Conservation (phyloP, 2,329 filamentous ascomycete species). For the Dryadomyces quercivorus region DNA sequence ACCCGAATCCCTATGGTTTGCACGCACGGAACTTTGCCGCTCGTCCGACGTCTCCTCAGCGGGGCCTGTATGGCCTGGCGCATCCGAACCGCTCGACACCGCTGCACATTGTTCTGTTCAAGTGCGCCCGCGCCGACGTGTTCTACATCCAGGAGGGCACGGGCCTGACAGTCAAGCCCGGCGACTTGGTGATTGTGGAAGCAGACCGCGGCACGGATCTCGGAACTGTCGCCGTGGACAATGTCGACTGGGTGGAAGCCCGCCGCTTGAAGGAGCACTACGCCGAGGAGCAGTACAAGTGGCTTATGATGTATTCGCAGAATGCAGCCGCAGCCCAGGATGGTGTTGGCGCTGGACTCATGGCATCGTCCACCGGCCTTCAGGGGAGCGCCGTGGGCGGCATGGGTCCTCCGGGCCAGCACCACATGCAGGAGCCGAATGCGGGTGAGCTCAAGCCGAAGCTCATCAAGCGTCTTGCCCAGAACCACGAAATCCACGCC, state of each 20-base stretch:
- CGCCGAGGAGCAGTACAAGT: constrained; percentile 91
- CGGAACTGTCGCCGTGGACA: constrained; percentile 80
- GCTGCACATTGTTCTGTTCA: constrained; percentile 88
- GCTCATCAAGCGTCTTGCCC: constrained; percentile 89
- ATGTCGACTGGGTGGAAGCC: constrained; percentile 77
- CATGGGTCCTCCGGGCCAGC: constrained; percentile 63
- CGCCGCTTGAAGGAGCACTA: constrained; percentile 85
- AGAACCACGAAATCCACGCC: constrained; percentile 78
- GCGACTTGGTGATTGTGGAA: constrained; percentile 93
- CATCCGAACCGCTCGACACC: constrained; percentile 55
- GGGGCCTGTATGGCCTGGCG: constrained; percentile 46
- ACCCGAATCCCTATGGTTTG: constrained; percentile 33
- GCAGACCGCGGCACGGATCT: constrained; percentile 93
- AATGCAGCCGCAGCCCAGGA: constrained; percentile 54
- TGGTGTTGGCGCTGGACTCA: constrained; percentile 46
- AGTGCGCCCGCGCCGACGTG: constrained; percentile 87
- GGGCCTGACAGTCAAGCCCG: constrained; percentile 76
- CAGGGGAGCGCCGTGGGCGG: constrained; percentile 63
- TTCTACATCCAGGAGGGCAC: constrained; percentile 97
- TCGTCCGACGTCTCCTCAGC: constrained; percentile 47
- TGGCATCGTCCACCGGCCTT: constrained; percentile 50
- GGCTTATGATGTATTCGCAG: constrained; percentile 97
- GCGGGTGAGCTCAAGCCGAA: constrained; percentile 80
- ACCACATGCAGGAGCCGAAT: constrained; percentile 59
- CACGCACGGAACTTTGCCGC: constrained; percentile 32